Evolutionary conservation across 768 basidiomycete genomes (phyloP).

Genomic region (Amanita pseudoporphyria): DNA sequence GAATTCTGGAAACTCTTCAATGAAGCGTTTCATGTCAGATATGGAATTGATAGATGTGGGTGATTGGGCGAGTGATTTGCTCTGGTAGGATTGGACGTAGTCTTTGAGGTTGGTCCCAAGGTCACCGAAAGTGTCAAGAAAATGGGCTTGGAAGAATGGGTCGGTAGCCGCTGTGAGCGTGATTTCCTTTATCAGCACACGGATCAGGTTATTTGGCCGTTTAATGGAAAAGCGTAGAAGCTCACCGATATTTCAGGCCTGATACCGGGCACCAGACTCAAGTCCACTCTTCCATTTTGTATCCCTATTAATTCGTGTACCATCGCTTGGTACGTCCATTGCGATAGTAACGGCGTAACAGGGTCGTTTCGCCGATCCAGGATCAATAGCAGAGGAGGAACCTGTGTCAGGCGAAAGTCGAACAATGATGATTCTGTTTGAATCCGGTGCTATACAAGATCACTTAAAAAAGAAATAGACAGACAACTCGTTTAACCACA

Average conservation of each 20-base stretch:
- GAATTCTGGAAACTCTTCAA: conserved; percentile 98
- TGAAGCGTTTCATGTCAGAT: conserved; percentile 92
- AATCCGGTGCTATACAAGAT: conserved; percentile 53
- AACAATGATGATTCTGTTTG: conserved; percentile 77
- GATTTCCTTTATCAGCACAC: conserved; percentile 56
- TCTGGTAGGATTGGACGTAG: conserved; percentile 92
- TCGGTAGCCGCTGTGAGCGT: conserved; percentile 88
- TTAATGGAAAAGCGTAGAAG: background rate
- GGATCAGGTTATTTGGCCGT: background rate
- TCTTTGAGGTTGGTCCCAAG: conserved; percentile 84
- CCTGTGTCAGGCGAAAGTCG: conserved; percentile 85
- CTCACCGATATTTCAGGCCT: conserved; percentile 75
- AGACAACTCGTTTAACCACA: conserved; percentile 7
- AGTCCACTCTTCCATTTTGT: conserved; percentile 85
- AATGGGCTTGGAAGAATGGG: conserved; percentile 86
- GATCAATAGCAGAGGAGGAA: conserved; percentile 82
- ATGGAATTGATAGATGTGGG: conserved; percentile 88
- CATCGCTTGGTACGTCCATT: conserved; percentile 99
- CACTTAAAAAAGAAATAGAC: background rate
- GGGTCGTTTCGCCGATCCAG: conserved; percentile 96
- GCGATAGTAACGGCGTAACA: conserved; percentile 89
- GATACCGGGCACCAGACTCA: conserved; percentile 78
- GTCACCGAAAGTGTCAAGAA: conserved; percentile 93
- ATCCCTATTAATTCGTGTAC: conserved; percentile 94
- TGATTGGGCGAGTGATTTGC: conserved; percentile 64